Evolutionary conservation across 768 basidiomycete genomes (phyloP), one percentile per base, ranked within the genome.

Genomic region (Auricularia cornea): DNA sequence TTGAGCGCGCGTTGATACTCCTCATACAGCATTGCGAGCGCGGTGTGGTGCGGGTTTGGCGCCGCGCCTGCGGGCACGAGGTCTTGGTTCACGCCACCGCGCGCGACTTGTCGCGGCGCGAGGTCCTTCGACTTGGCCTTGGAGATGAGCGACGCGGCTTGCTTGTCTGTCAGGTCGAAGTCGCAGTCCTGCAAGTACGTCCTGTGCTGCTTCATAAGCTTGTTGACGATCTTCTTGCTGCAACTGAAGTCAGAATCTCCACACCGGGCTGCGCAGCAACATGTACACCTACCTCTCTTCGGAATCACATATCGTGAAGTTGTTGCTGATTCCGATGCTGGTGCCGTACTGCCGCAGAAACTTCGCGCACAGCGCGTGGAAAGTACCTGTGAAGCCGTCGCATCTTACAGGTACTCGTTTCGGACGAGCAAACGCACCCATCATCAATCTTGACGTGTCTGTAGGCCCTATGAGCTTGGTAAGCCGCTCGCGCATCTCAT

Each of bases 221-320:
- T 76, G 1, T 77, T 68, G 33, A 92, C 78, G 20, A 90, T 79
- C 72, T 86, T 89, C 74, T 89, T 88, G 73, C 89, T 90, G 67
- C 48, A 23, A 31, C 26, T 29, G 33, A 60, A 68, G 31, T 62
- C 62, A 59, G 56, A 11, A 14, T n/a, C 11, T 29, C 0, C 26
- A 18, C 26, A 14, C n/a, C n/a, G n/a, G n/a, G n/a, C n/a, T n/a
- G n/a, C n/a, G 18, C 5, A 23, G 35, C 23, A 62, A 20, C 26
- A 48, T 28, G 28, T 33, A 33, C 10, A 65, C 79, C 44, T 60
- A 89, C 91, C 87, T 87, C 72, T 90, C 90, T 29, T 90, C 88
- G 1, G 87, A 80, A 72, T 93, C 92, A 63, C 88, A 89, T 28
- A 94, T 86, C 3, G 89, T 86, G 67, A 94, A 96, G 71, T 92